Evolutionary conservation across 164 flowering plant species (phyloP).

Genomic region (Magnolia sinica): DNA sequence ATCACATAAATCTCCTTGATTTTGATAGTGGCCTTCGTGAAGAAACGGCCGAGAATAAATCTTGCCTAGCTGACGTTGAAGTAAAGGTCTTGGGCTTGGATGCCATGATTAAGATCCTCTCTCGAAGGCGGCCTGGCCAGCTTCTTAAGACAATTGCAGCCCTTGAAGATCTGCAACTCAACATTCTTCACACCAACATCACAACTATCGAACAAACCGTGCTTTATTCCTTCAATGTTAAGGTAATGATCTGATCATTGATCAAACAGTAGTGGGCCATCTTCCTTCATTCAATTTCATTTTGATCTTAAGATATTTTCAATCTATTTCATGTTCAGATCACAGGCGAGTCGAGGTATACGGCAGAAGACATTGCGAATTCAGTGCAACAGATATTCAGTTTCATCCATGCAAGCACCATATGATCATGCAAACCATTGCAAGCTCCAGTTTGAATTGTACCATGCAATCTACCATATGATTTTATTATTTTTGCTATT

Average conservation of each 20-base stretch:
- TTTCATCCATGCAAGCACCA: slow-evolving; percentile 76
- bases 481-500: too few species aligned
- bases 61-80: slow-evolving; percentile 83
- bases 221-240: slow-evolving; percentile 89
- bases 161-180: slow-evolving; percentile 76
- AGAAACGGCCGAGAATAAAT: slow-evolving; percentile 78
- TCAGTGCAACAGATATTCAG: slow-evolving; percentile 86
- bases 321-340: slow-evolving; percentile 32
- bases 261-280: not conserved
- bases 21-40: slow-evolving; percentile 47
- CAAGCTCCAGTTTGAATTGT: not conserved
- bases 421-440: not conserved
- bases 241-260: slow-evolving; percentile 39
- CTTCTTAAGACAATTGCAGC: slow-evolving; percentile 79
- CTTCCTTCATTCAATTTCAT: not conserved
- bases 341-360: slow-evolving; percentile 53
- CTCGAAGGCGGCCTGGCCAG: slow-evolving; percentile 84
- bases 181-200: slow-evolving; percentile 85
- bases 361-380: slow-evolving; percentile 84
- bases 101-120: slow-evolving; percentile 84
- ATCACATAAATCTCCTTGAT: slow-evolving; percentile 38
- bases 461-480: too few species aligned
- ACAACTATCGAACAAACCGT: slow-evolving; percentile 97
- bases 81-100: slow-evolving; percentile 81
- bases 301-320: not conserved